These are phyloP conservation scores for Lolium rigidum DNA, from an alignment of 176 grass and related monocot species.

Conservation along the genomic window DNA sequence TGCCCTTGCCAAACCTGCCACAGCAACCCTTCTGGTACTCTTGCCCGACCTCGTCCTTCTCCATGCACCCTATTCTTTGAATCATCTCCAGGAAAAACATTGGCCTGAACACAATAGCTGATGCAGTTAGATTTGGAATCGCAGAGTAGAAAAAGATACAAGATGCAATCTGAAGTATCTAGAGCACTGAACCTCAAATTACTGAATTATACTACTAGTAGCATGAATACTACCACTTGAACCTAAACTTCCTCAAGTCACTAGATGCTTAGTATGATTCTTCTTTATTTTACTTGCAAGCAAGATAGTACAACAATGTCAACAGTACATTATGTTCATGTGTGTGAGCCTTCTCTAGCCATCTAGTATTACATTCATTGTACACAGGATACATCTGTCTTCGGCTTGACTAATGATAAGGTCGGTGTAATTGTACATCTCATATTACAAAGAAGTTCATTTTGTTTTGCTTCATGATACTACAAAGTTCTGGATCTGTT, in stretches of 20 bases:
- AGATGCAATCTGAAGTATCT: neutral
- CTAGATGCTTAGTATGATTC: neutral
- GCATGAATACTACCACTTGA: neutral
- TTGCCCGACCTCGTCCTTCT: constrained; percentile 68
- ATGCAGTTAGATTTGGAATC: constrained; percentile 35
- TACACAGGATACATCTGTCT: constrained; percentile 3
- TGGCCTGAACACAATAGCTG: constrained; percentile 54
- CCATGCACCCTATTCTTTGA: constrained; percentile 81
- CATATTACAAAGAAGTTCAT: constrained; percentile 11
- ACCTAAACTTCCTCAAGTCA: neutral
- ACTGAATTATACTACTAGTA: too few species aligned
- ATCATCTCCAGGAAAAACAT: constrained; percentile 95
- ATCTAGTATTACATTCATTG: constrained; percentile 31
- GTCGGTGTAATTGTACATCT: neutral
- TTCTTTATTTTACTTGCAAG: constrained; percentile 5
- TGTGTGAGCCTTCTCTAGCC: constrained; percentile 1
- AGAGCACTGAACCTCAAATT: neutral
- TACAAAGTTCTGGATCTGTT: constrained; percentile 29
- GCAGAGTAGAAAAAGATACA: neutral
- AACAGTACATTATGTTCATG: constrained; percentile 20
- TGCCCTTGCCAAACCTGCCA: constrained; percentile 86
- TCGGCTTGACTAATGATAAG: neutral
- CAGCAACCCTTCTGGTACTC: constrained; percentile 88
- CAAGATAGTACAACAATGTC: constrained; percentile 20
- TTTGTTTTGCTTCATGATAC: constrained; percentile 36